These are phyloP conservation scores for Conticribra guillardii DNA, from an alignment of 108 stramenopile genomes.

Conservation along the genomic window DNA sequence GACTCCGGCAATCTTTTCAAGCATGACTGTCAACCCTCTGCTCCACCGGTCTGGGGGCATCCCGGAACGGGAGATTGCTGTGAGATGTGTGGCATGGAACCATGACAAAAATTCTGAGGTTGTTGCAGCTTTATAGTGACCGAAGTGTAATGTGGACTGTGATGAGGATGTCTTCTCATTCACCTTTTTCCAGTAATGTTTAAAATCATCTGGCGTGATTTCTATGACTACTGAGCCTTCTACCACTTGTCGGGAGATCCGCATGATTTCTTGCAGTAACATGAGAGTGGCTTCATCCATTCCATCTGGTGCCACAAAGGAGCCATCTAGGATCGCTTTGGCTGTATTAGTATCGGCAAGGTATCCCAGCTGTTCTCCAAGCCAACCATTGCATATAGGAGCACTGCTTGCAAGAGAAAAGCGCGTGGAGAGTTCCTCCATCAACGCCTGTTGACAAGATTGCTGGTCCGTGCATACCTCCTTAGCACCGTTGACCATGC, in stretches of 20 bases:
- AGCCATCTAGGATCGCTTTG: neutral
- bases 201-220: constrained; percentile 5
- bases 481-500: neutral
- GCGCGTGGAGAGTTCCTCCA: neutral
- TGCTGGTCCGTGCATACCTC: neutral
- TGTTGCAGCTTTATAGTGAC: constrained; percentile 13
- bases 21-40: neutral
- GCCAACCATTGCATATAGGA: neutral
- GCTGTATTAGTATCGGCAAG: constrained; percentile 7
- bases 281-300: constrained; percentile 2
- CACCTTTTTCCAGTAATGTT: constrained; percentile 10
- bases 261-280: neutral
- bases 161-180: constrained; percentile 22
- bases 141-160: neutral
- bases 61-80: no score
- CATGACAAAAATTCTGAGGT: no score
- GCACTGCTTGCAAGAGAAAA: neutral
- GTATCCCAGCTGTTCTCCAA: constrained; percentile 13
- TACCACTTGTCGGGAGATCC: neutral
- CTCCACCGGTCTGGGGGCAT: no score
- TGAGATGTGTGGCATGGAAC: no score
- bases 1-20: neutral
- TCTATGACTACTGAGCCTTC: neutral
- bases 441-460: neutral
- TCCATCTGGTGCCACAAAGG: neutral